phyloP scores from a whole-genome alignment of 73 alveolate genomes.

The Durusdinium trenchii region DNA sequence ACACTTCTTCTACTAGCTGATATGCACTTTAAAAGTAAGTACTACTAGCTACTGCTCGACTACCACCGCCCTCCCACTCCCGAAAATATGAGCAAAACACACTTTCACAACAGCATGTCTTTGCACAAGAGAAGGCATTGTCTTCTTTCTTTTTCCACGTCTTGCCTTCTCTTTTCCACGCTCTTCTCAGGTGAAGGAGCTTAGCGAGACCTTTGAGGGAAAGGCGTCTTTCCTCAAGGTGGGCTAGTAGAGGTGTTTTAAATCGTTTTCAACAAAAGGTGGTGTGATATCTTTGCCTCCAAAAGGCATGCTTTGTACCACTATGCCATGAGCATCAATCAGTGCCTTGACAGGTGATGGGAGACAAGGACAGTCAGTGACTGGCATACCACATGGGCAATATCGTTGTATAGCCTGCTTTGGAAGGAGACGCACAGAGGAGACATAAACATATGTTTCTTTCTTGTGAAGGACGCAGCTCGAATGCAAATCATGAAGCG shows the following conservation, averaged over 20 bases:
- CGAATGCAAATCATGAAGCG: constrained; percentile 92
- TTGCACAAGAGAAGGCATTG: no score
- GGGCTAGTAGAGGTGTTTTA: not conserved
- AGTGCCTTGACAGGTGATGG: constrained; percentile 38
- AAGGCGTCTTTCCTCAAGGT: constrained; percentile 85
- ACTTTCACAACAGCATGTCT: no score
- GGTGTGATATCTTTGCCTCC: not conserved
- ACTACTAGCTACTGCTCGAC: no score
- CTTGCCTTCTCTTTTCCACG: no score
- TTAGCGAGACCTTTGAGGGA: constrained; percentile 76
- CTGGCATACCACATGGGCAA: not conserved
- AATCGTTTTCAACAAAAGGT: not conserved
- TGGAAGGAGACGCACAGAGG: no score
- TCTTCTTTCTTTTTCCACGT: no score
- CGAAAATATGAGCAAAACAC: no score
- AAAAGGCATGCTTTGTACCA: not conserved
- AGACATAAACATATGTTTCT: no score
- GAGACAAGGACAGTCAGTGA: constrained; percentile 37
- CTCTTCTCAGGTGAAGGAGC: constrained; percentile 73
- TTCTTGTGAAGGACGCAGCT: constrained; percentile 56
- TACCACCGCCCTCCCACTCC: no score
- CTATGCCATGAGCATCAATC: not conserved
- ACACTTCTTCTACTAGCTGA: no score
- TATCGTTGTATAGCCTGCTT: no score
- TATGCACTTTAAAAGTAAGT: no score